Evolutionary conservation across 1,284 basidiomycete genomes (phyloP), one percentile per base, ranked within the genome.

Genomic region (Pyrrhoderma noxium): DNA sequence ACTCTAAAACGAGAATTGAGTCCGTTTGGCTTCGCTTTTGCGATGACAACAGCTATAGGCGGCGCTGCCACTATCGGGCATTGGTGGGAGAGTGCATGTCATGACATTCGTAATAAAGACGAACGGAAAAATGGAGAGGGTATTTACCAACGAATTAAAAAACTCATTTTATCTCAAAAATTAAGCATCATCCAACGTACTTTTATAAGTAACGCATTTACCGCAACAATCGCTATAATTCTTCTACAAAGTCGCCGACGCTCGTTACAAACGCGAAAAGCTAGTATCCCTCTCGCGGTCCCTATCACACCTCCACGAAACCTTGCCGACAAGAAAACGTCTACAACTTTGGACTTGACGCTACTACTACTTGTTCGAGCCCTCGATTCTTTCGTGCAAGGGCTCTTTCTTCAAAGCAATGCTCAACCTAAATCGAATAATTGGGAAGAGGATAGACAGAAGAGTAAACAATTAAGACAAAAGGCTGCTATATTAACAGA

Each of bases 331-430:
- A 41, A 52, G 41, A 57, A 62, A 48, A 62, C 67, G 8, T 82
- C 80, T 2, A 71, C 77, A 4, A 86, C 84, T 0, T 60, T 87
- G 16, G 83, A 87, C 59, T 66, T 89, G 37, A 85, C 79, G 4
- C 64, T 89, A 0, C 64, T 89, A 2, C 62, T 87, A 21, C 63
- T 84, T 40, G 82, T 86, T n/a, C 74, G 86, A 38, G 83, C 85
- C 0, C 59, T 84, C 44, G 85, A 89, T 60, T 73, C 76, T 4
- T 51, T 72, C 11, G 61, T 79, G 2, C 86, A 85, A 61, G 56
- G 66, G 0, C 65, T 70, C n/a, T 68, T 82, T 45, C 67, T 71
- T 36, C 41, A 35, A 40, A 38, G 51, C 44, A 52, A 25, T 49
- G 38, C 5, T 18, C n/a, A 40, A 18, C 5, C n/a, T n/a, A 8